A percentile compares a stretch with the other conserved stretches of the same genome.
These are phyloP conservation scores for Ochetophila trinervis DNA, from an alignment of 306 rosid genomes.

Conservation along the genomic window DNA sequence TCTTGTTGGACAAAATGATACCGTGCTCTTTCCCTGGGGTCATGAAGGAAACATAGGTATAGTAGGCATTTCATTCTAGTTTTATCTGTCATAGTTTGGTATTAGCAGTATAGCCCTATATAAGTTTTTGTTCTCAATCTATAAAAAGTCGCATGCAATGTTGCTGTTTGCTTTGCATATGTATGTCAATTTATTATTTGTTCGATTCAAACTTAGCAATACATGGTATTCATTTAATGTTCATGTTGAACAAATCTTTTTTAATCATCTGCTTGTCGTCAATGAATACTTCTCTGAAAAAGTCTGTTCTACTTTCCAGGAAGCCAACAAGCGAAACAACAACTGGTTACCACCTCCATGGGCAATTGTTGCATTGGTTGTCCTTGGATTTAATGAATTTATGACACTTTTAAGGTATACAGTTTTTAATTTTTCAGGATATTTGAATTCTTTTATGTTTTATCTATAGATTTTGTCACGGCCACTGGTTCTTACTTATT, in stretches of 20 bases:
- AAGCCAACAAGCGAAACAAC: constrained; percentile 91
- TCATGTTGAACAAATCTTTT: not conserved
- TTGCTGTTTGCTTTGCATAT: too few species aligned
- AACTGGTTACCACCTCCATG: constrained; percentile 99
- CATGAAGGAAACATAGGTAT: too few species aligned
- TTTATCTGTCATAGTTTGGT: too few species aligned
- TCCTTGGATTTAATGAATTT: constrained; percentile 94
- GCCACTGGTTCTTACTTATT: constrained; percentile 25
- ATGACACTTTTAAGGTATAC: constrained; percentile 84
- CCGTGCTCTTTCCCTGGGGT: too few species aligned
- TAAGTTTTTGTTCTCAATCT: too few species aligned
- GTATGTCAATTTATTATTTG: too few species aligned
- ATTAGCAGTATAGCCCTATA: too few species aligned
- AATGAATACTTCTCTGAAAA: not conserved
- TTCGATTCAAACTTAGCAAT: too few species aligned
- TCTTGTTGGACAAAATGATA: too few species aligned
- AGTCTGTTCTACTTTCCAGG: constrained; percentile 49
- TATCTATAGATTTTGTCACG: constrained; percentile 2
- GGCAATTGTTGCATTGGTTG: constrained; percentile 79
- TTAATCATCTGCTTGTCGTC: not conserved
- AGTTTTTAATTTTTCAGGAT: constrained; percentile 9
- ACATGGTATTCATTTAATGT: too few species aligned
- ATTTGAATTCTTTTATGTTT: constrained; percentile 2
- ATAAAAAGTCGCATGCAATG: too few species aligned
- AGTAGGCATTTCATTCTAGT: too few species aligned